Evolutionary conservation across 2,329 filamentous ascomycete genomes (phyloP).

Genomic region (Knoxdaviesia proteae): DNA sequence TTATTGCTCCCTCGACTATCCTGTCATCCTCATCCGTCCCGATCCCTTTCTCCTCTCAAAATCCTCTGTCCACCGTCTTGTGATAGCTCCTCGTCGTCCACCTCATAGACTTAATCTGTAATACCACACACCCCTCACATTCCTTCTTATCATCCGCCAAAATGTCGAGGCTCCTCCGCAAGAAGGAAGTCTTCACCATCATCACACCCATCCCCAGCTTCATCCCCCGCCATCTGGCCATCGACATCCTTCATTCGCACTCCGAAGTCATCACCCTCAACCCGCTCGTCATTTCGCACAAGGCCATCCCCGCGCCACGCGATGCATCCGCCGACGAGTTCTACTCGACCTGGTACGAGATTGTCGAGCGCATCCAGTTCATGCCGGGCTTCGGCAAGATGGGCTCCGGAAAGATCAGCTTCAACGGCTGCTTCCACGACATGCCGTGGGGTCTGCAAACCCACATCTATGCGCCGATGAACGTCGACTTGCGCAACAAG

Average conservation of each 20-base stretch:
- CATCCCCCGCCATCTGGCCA: constrained; percentile 49
- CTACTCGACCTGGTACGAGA: constrained; percentile 57
- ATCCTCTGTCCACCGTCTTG: too few relatives aligned
- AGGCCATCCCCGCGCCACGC: constrained; percentile 43
- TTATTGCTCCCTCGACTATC: not conserved
- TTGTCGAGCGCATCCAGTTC: constrained; percentile 46
- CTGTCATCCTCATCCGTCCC: too few relatives aligned
- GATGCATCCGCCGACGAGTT: constrained; percentile 48
- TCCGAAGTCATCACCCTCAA: constrained; percentile 51
- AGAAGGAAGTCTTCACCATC: constrained; percentile 45
- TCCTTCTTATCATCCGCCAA: constrained; percentile 7
- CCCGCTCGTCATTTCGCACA: constrained; percentile 43
- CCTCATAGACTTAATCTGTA: not conserved
- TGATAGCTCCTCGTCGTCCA: not conserved
- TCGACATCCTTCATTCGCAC: constrained; percentile 53
- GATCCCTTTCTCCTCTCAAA: too few relatives aligned
- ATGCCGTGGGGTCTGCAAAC: constrained; percentile 53
- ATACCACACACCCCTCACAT: not conserved
- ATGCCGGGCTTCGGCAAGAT: constrained; percentile 44
- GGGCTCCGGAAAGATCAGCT: constrained; percentile 43
- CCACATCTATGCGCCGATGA: constrained; percentile 48
- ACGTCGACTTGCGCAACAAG: constrained; percentile 44
- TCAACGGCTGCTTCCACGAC: constrained; percentile 53
- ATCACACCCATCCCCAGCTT: constrained; percentile 50
- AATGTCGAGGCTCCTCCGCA: constrained; percentile 25